Evolutionary conservation across 352 stramenopile species (phyloP).

Genomic region (Hyaloperonospora brassicae): DNA sequence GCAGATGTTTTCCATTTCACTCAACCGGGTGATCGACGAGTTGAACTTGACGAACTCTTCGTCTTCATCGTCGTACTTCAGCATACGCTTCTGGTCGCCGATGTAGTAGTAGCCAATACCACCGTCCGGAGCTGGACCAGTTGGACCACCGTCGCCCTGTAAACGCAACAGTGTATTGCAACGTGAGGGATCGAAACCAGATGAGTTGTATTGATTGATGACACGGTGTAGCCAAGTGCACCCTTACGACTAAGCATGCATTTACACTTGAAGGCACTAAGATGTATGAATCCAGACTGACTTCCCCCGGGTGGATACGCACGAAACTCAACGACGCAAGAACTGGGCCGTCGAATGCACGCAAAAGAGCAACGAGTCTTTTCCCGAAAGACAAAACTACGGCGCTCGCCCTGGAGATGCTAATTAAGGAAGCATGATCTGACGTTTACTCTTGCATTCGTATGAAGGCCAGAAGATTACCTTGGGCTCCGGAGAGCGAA

Average conservation of each 20-base stretch:
- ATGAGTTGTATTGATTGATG: neutral
- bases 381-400: conserved; percentile 6
- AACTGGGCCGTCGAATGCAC: conserved; percentile 69
- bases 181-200: neutral
- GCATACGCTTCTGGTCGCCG: conserved; percentile 77
- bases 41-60: conserved; percentile 75
- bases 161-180: conserved; percentile 8
- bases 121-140: conserved; percentile 57
- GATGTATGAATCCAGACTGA: conserved; percentile 86
- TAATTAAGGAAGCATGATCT: conserved; percentile 80
- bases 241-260: neutral
- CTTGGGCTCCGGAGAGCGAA: conserved; percentile 26
- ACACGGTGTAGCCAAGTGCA: no score
- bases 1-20: conserved; percentile 53
- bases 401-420: conserved; percentile 48
- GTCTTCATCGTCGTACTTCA: conserved; percentile 60
- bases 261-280: conserved; percentile 4
- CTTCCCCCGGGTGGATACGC: conserved; percentile 62
- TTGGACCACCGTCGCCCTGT: conserved; percentile 71
- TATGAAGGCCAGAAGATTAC: conserved; percentile 87
- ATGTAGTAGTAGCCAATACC: conserved; percentile 84
- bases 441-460: conserved; percentile 68
- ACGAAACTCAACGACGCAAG: conserved; percentile 56
- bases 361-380: conserved; percentile 20
- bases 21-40: conserved; percentile 45